These are phyloP conservation scores for Trematosphaeria pertusa DNA, from an alignment of 2,329 filamentous ascomycete species.

Conservation along the genomic window DNA sequence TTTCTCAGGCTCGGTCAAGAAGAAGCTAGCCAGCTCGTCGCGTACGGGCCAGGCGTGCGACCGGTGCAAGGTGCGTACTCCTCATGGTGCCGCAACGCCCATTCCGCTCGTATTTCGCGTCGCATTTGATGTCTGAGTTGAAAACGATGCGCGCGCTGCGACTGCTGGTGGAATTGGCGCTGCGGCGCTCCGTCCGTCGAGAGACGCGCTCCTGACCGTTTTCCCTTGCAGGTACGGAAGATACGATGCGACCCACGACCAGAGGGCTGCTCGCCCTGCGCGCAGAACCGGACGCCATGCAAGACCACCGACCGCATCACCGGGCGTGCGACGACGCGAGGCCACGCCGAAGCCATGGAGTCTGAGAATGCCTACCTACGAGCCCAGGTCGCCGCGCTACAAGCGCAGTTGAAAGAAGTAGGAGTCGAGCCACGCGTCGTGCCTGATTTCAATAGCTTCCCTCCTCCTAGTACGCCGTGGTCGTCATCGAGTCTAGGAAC, in stretches of 20 bases:
- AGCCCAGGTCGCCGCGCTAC: conserved; percentile 70
- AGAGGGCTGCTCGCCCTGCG: conserved; percentile 82
- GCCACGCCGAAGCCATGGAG: conserved; percentile 80
- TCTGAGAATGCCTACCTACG: conserved; percentile 73
- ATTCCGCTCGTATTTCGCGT: no score
- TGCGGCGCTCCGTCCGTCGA: neutral
- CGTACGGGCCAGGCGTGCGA: conserved; percentile 87
- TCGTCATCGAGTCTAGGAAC: conserved; percentile 11
- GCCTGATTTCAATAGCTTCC: conserved; percentile 46
- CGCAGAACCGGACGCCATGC: conserved; percentile 77
- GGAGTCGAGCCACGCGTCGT: conserved; percentile 66
- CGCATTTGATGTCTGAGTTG: no score
- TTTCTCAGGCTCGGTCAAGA: conserved; percentile 53
- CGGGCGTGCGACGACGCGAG: conserved; percentile 77
- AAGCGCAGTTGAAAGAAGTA: conserved; percentile 67
- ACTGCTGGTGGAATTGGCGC: neutral
- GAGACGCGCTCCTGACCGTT: conserved; percentile 12
- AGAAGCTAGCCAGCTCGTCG: conserved; percentile 61
- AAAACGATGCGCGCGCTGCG: neutral
- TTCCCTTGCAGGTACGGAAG: conserved; percentile 70
- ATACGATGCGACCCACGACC: conserved; percentile 84
- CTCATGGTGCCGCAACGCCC: no score
- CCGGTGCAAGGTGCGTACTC: conserved; percentile 80
- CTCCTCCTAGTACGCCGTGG: conserved; percentile 27
- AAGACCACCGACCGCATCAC: conserved; percentile 88